Evolutionary conservation across 805 yeast genomes (phyloP), one percentile per base, ranked within the genome.

Genomic region (Millerago galiae): DNA sequence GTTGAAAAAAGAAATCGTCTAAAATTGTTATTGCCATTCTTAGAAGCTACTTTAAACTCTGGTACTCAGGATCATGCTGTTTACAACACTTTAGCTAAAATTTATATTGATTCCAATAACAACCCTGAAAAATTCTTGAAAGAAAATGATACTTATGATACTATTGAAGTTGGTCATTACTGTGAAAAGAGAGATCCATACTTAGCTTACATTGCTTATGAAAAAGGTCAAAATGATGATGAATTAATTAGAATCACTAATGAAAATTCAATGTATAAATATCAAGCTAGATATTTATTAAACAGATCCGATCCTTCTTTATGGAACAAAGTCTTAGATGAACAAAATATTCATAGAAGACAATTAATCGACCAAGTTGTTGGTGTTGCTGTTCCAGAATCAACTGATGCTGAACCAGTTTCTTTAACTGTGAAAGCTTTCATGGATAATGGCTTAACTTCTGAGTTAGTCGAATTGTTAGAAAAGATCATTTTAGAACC

Each of bases 121-220:
- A 84, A 89, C 54, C 98, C 99, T 30, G 99, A 93, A 65, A 89
- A 88, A 65, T 93, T 93, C 73, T 75, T 93, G 70, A 83, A 81
- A 61, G 98, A 91, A 66, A 93, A 93, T 65, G 75, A 81, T 54
- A 74, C 75, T 59, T 93, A 93, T 68, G 95, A 93, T 67, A 83
- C 98, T n/a, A 71, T 86, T 53, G 84, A 84, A 56, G 97, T 93
- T 52, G 99, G 99, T 73, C 88, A 80, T 62, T 93, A 93, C 72
- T 93, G 99, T 75, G 99, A 93, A 68, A 91, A 87, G 78, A 85
- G 99, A 67, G 99, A 93, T 60, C 99, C 99, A 49, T 93, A 88
- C 68, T 73, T 93, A 62, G 99, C 99, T 25, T 93, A 88, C 66
- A 93, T 93, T 67, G 95, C 96, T 40, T 93, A 93, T 66, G 95